Base-by-base conservation (phyloP, 2,329 filamentous ascomycete species). In the Tolypocladium ophioglossoides region DNA sequence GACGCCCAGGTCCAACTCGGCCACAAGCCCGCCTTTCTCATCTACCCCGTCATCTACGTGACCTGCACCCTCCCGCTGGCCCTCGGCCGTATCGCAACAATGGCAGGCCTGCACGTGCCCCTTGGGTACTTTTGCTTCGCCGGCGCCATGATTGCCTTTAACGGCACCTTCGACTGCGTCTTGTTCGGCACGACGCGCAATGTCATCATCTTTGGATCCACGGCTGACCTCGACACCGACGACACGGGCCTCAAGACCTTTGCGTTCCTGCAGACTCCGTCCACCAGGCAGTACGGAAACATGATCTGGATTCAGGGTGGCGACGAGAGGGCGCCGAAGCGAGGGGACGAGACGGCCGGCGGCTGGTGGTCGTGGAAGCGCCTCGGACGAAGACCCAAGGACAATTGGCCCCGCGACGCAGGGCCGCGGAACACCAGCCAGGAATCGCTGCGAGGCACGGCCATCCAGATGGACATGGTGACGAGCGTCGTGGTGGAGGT, bases 31-130 rank as follows among this genome's bases (percentile, higher is more conserved):
- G 74, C 80, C 10, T 82, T 87, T 57, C 80, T 86, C 34, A 73
- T 86, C 9, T 89, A 89, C 56, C 85, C 85, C 0, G 63, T 85
- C 59, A 83, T 87, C 58, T 88, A 88, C 64, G 75, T 86, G 8
- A 61, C 85, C n/a, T 85, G 85, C 63, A 88, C 85, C 0, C 74
- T 84, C 0, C 85, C 85, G 0, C 72, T 89, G 0, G 83, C 84
- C 5, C 74, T 80, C 0, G 82, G 83, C 16, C 79, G 85, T 56
- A 83, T 87, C 62, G 77, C 78, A 18, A 77, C 76, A 22, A 85
- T 87, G 78, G 75, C 78, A 0, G 78, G 79, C 1, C 68, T 71
- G 11, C 51, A 70, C 0, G 73, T 83, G 4, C 74, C 78, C 0
- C 70, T 82, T 1, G 68, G 65, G 0, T 84, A 80, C 63, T 84